Evolutionary conservation across 139 green algal species (phyloP).

Genomic region (Volvox reticuliferus): DNA sequence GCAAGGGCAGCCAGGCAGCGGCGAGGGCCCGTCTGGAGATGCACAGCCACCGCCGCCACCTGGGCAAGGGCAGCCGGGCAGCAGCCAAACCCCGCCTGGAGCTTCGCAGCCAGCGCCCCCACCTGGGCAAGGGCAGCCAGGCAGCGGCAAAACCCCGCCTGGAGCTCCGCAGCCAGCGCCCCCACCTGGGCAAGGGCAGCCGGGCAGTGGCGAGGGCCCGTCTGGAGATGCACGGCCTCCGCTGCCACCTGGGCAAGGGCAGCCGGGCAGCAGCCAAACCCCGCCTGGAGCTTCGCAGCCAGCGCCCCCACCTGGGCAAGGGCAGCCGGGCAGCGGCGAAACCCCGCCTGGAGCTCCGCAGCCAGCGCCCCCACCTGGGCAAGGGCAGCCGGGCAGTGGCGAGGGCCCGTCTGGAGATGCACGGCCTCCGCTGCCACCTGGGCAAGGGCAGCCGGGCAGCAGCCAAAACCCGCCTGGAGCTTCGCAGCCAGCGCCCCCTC

Average conservation of each 20-base stretch:
- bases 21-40: not conserved
- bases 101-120: not conserved
- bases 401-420: not conserved
- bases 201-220: not conserved
- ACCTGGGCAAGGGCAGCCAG: not conserved
- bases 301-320: not conserved
- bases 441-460: not conserved
- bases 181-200: not conserved
- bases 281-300: not conserved
- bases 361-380: not conserved
- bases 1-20: not conserved
- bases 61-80: not conserved
- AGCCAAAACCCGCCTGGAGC: not conserved
- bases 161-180: not conserved
- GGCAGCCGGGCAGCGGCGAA: not conserved
- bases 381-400: not conserved
- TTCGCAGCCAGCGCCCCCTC: not conserved
- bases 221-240: not conserved
- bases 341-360: not conserved
- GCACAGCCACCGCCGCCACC: not conserved
- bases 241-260: not conserved
- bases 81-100: not conserved
- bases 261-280: not conserved
- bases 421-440: not conserved
- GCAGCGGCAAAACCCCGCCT: not conserved